Base-by-base conservation (phyloP, 768 basidiomycete genomes). In the Naganishia friedmannii region DNA sequence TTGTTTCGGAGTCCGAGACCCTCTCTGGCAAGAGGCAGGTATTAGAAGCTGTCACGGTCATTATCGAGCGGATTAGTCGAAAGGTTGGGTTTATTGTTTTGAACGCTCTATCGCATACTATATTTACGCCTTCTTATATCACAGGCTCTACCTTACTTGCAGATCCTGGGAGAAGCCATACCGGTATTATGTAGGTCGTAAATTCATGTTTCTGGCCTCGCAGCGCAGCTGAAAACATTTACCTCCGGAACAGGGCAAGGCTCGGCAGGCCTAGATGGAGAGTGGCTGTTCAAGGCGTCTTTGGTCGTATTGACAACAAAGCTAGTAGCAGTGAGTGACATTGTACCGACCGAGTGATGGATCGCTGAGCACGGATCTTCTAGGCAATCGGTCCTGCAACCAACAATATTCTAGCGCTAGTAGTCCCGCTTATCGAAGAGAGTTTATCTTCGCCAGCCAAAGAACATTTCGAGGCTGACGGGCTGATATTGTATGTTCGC, bases 211-310 rank as follows among this genome's bases (percentile, higher is more conserved):
- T 23, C n/a, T 42, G 3, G 13, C 2, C 21, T 28, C 37, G 17
- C 29, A 26, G 56, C 23, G 26, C 19, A 69, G 19, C 45, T n/a
- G n/a, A 39, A 26, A 21, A 56, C 19, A 48, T 1, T 31, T 54
- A 19, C n/a, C 31, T 12, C 19, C n/a, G n/a, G 31, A 23, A 46
- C 53, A 76, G 77, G 79, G 79, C 75, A 77, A 65, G 72, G 74
- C 8, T 73, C 79, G 8, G 68, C 67, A 6, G 75, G 74, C 12
- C 70, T 80, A 3, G 79, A 80, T 51, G 79, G 79, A 9, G 79
- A 80, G 70, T 80, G 79, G 79, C 73, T 80, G 15, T 80, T 80
- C 76, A 80, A 80, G 55, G 76, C 78, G 1, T 79, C 78, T 19
- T 56, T 80, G 17, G 79, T 80, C 3, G 73, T 77, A 5, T 71